Conservation (phyloP, 2,329 filamentous ascomycete genomes). For the Albifimbria verrucaria region DNA sequence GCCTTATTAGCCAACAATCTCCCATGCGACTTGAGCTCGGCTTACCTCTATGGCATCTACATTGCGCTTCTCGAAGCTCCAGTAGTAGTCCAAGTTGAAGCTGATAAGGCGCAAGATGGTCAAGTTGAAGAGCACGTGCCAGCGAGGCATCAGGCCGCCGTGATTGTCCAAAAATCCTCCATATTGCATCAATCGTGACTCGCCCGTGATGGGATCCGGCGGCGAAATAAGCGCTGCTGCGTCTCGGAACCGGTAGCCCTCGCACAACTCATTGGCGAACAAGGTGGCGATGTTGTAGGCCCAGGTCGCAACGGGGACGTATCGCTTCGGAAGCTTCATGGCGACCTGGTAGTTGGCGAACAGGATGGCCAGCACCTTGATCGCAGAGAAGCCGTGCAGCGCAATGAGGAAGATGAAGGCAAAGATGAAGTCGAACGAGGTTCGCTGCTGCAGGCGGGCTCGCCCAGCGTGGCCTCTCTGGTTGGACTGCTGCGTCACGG, state of each 20-base stretch:
- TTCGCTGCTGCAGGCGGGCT: slow-evolving; percentile 62
- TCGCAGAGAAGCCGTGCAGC: slow-evolving; percentile 79
- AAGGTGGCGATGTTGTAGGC: slow-evolving; percentile 80
- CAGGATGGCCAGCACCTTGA: slow-evolving; percentile 80
- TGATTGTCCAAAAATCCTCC: slow-evolving; percentile 73
- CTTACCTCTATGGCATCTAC: slow-evolving; percentile 78
- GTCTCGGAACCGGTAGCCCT: slow-evolving; percentile 70
- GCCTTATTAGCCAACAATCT: slow-evolving; percentile 53
- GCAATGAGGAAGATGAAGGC: slow-evolving; percentile 73
- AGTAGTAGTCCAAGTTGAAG: slow-evolving; percentile 96
- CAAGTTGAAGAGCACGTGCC: slow-evolving; percentile 98
- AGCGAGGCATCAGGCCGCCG: slow-evolving; percentile 80
- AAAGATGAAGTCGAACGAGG: slow-evolving; percentile 80
- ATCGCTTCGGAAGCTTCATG: slow-evolving; percentile 65
- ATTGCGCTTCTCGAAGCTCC: slow-evolving; percentile 67
- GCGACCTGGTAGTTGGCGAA: slow-evolving; percentile 79
- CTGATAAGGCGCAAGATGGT: slow-evolving; percentile 90
- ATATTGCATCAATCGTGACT: slow-evolving; percentile 51
- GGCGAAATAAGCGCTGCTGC: slow-evolving; percentile 53
- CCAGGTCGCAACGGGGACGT: slow-evolving; percentile 79
- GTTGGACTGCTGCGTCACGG: slow-evolving; percentile 37
- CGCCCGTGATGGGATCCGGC: slow-evolving; percentile 30
- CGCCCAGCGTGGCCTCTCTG: slow-evolving; percentile 42
- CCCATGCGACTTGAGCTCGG: slow-evolving; percentile 6
- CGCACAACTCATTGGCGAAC: slow-evolving; percentile 83